phyloP scores from a whole-genome alignment of 805 yeast species.

The Clavispora fructus region DNA sequence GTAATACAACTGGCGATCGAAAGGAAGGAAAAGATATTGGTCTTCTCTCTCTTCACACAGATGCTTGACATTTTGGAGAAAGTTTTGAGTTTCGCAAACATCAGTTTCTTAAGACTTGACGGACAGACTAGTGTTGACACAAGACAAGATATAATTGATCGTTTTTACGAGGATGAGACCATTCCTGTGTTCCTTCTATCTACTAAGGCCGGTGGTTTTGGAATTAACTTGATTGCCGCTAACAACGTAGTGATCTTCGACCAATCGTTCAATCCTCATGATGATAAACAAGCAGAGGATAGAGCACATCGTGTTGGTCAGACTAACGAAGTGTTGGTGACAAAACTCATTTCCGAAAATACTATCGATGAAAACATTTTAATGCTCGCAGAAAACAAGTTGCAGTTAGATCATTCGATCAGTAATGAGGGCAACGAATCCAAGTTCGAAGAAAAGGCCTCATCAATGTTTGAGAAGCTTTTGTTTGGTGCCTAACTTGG shows the following conservation, averaged over 20 bases:
- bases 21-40: conserved; percentile 63
- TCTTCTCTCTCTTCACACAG: conserved; percentile 91
- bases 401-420: conserved; percentile 74
- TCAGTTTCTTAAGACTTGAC: conserved; percentile 79
- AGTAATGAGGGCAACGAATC: conserved; percentile 38
- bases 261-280: conserved; percentile 96
- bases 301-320: conserved; percentile 98
- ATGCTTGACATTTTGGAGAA: conserved; percentile 82
- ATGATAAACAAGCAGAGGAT: conserved; percentile 97
- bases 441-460: conserved; percentile 48
- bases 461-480: conserved; percentile 46
- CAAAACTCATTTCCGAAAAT: conserved; percentile 62
- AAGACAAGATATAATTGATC: conserved; percentile 87
- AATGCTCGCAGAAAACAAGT: conserved; percentile 81
- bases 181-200: conserved; percentile 86
- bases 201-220: conserved; percentile 98
- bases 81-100: conserved; percentile 56
- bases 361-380: conserved; percentile 89
- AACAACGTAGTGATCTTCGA: conserved; percentile 88
- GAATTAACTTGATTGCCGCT: conserved; percentile 94
- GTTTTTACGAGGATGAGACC: conserved; percentile 71
- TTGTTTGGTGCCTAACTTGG: conserved; percentile 26
- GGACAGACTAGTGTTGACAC: conserved; percentile 93
- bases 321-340: conserved; percentile 73
- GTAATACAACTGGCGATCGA: conserved; percentile 54